Evolutionary conservation across 768 basidiomycete genomes (phyloP).

Genomic region (Boletus sp.): DNA sequence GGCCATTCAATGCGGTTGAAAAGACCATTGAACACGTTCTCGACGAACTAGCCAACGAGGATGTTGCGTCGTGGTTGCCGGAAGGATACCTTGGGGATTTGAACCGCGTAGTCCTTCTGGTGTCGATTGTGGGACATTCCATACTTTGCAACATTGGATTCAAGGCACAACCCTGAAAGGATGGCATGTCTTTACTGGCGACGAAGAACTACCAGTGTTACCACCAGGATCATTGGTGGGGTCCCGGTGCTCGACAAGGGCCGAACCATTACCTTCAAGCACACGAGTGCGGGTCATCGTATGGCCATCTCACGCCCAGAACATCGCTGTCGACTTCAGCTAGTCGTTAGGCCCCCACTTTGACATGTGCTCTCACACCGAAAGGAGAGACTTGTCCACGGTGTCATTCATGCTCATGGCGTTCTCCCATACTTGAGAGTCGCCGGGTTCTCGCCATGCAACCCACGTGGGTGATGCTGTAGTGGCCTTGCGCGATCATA

Average conservation of each 20-base stretch:
- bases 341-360: not conserved
- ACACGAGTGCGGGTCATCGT: not conserved
- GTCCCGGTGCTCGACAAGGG: not conserved
- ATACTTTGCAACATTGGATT: not conserved
- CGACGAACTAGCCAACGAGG: not conserved
- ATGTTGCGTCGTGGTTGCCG: not conserved
- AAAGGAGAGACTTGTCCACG: not conserved
- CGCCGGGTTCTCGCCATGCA: not conserved
- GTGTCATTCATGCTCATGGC: not conserved
- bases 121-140: too few relatives aligned
- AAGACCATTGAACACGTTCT: not conserved
- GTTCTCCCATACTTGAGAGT: not conserved
- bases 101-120: too few relatives aligned
- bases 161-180: not conserved
- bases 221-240: not conserved
- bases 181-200: not conserved
- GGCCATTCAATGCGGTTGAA: not conserved
- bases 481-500: not conserved
- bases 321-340: not conserved
- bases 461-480: not conserved
- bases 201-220: not conserved
- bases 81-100: not conserved
- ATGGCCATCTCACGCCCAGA: not conserved
- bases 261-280: not conserved
- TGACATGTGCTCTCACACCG: not conserved